phyloP scores from a whole-genome alignment of 75 land plant genomes.

The Pinus taeda region DNA sequence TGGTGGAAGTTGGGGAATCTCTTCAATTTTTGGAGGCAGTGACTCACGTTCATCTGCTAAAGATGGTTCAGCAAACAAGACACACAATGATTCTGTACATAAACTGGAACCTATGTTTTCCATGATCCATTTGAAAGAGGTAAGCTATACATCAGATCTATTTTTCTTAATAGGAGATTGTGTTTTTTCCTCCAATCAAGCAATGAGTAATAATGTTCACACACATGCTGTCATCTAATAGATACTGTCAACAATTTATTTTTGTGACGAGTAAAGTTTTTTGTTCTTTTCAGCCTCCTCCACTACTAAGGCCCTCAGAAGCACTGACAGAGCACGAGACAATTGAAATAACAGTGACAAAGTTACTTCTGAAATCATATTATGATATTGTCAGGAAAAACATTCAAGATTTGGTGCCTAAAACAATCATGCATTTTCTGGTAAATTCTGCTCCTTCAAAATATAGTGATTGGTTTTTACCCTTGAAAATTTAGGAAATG shows the following conservation, averaged over 20 bases:
- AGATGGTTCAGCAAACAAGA: conserved; percentile 29
- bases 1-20: conserved; percentile 72
- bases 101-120: conserved; percentile 41
- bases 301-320: conserved; percentile 73
- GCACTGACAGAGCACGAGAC: conserved; percentile 79
- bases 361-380: conserved; percentile 79
- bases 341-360: conserved; percentile 74
- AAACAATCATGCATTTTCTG: conserved; percentile 98
- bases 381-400: conserved; percentile 95
- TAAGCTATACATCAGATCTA: conserved; percentile 10
- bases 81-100: conserved; percentile 33
- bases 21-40: conserved; percentile 71
- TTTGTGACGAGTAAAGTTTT: not conserved
- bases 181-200: too few species aligned
- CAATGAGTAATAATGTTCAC: too few species aligned
- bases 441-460: conserved; percentile 23
- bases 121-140: conserved; percentile 81
- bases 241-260: not conserved
- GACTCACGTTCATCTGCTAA: conserved; percentile 41
- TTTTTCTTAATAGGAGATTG: too few species aligned
- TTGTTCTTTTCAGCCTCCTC: conserved; percentile 63
- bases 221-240: too few species aligned
- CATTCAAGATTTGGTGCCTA: conserved; percentile 88
- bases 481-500: not conserved
- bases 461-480: too few species aligned